phyloP scores from a whole-genome alignment of 106 monocot species.

The Narthecium ossifragum region DNA sequence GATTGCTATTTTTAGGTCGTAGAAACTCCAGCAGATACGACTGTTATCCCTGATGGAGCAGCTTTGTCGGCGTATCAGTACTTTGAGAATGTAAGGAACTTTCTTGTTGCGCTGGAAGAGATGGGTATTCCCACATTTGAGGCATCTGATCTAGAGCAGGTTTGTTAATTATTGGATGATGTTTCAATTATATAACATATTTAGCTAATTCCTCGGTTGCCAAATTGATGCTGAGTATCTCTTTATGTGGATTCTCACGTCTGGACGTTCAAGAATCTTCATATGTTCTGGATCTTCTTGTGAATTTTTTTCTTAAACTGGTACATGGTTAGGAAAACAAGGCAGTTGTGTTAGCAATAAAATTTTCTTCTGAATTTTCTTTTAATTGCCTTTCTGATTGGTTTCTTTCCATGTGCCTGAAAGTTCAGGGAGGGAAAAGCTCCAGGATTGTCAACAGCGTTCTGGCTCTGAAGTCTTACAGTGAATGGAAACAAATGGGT shows the following conservation, averaged over 20 bases:
- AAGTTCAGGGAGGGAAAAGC: constrained; percentile 73
- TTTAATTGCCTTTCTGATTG: neutral
- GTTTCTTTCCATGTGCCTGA: constrained; percentile 1
- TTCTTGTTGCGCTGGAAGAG: constrained; percentile 76
- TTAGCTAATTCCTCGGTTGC: too few relatives aligned
- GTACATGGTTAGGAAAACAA: too few relatives aligned
- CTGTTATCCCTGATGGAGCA: constrained; percentile 68
- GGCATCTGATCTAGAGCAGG: constrained; percentile 96
- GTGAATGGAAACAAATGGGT: constrained; percentile 66
- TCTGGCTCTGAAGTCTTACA: constrained; percentile 68
- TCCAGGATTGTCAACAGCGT: constrained; percentile 72
- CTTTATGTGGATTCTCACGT: too few relatives aligned
- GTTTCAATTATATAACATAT: too few relatives aligned
- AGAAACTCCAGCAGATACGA: constrained; percentile 54
- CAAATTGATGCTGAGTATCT: too few relatives aligned
- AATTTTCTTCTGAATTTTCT: neutral
- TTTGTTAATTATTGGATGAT: too few relatives aligned
- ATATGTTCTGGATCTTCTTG: too few relatives aligned
- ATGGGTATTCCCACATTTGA: constrained; percentile 85
- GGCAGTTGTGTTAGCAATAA: neutral
- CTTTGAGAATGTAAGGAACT: constrained; percentile 97
- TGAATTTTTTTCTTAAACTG: too few relatives aligned
- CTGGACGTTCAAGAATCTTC: too few relatives aligned
- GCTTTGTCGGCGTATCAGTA: constrained; percentile 90
- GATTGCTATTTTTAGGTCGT: constrained; percentile 49